Evolutionary conservation across 139 green algal genomes (phyloP).

Genomic region (Pleodorina starrii): DNA sequence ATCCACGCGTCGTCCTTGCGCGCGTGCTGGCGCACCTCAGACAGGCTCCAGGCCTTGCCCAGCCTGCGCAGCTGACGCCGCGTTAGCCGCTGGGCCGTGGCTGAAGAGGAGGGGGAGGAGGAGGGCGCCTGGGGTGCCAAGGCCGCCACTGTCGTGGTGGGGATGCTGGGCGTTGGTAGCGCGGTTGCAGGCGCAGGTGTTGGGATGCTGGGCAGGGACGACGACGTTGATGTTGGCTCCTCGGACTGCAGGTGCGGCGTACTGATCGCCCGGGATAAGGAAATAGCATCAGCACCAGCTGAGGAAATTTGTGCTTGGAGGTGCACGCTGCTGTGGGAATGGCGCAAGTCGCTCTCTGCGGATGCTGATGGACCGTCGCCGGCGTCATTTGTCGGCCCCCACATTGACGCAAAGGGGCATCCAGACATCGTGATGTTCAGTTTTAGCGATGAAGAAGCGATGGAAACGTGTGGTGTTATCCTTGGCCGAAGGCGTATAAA

Average conservation of each 20-base stretch:
- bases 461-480: too few species aligned
- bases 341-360: not conserved
- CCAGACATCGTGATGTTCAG: not conserved
- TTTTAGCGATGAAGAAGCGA: too few species aligned
- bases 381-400: not conserved
- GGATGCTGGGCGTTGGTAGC: too few species aligned
- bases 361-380: not conserved
- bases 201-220: not conserved
- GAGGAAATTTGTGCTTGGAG: not conserved
- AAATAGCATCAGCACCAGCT: not conserved
- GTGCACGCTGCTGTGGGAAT: not conserved
- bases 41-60: not conserved
- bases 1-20: constrained; percentile 59
- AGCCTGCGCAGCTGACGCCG: constrained; percentile 28
- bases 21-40: constrained; percentile 44
- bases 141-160: too few species aligned
- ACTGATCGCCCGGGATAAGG: not conserved
- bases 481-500: too few species aligned
- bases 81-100: not conserved
- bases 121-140: too few species aligned
- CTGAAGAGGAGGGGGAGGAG: not conserved
- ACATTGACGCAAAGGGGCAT: not conserved
- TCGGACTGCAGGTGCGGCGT: not conserved
- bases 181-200: not conserved
- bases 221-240: not conserved